Evolutionary conservation across 2,329 filamentous ascomycete species (phyloP), one percentile per base, ranked within the genome.

Genomic region (Exophiala aquamarina): DNA sequence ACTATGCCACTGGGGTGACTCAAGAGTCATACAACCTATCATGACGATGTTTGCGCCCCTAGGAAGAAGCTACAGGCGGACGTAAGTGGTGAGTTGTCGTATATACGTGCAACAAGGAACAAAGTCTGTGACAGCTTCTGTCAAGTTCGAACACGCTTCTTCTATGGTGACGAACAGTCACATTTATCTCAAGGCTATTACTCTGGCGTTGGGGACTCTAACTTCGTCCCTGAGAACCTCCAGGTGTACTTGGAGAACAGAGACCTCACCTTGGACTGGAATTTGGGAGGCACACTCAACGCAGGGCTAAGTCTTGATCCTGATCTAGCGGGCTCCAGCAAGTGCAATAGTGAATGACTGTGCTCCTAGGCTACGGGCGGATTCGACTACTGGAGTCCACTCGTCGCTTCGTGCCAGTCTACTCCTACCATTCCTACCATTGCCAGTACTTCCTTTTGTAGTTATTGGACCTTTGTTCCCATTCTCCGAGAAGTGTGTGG

Each of bases 401-500:
- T n/a, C n/a, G n/a, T n/a, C n/a, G n/a, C n/a, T n/a, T n/a, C n/a
- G n/a, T n/a, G n/a, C n/a, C n/a, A n/a, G n/a, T n/a, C n/a, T n/a
- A n/a, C n/a, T n/a, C n/a, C n/a, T n/a, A n/a, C n/a, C n/a, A n/a
- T n/a, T n/a, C n/a, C n/a, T n/a, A n/a, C n/a, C n/a, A n/a, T n/a
- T n/a, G n/a, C n/a, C n/a, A n/a, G n/a, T n/a, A n/a, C n/a, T n/a
- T n/a, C n/a, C n/a, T n/a, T 10, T 13, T 37, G 35, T 37, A 17
- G 35, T 4, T 37, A 37, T 21, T 37, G 11, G 14, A 20, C 14
- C 6, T 37, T 37, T n/a, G 35, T 37, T 19, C 35, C 35, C 10
- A 37, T 37, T 20, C 17, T 37, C 20, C 35, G 35, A 20, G 35
- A 37, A 17, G 35, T 37, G 10, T 37, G 35, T 20, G 35, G 35